A percentile compares a stretch with the other conserved stretches of the same genome.
Evolutionary conservation across 371 early-diverging fungal genomes (phyloP).

Genomic region (Cokeromyces recurvatus): DNA sequence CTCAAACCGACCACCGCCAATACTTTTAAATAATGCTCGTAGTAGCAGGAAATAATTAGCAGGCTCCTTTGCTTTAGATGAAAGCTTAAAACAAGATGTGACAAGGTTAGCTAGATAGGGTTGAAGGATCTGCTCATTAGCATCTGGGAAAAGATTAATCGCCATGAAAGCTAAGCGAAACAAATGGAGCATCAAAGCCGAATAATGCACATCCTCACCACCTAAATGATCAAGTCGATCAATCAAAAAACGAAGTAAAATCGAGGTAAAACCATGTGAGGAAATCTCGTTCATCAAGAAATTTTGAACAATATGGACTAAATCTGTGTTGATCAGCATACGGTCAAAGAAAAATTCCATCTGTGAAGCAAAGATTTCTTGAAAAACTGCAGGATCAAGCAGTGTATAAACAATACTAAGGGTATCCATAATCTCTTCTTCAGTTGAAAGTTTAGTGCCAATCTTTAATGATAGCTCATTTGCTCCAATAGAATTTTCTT

Average conservation of each 20-base stretch:
- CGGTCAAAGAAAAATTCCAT: slow-evolving; percentile 87
- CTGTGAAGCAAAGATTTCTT: slow-evolving; percentile 91
- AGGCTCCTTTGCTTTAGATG: slow-evolving; percentile 80
- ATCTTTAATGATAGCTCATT: slow-evolving; percentile 31
- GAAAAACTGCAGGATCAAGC: slow-evolving; percentile 90
- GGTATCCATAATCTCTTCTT: slow-evolving; percentile 88
- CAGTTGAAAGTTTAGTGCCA: slow-evolving; percentile 61
- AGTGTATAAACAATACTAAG: slow-evolving; percentile 85
- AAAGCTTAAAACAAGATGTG: slow-evolving; percentile 80
- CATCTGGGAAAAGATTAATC: slow-evolving; percentile 89
- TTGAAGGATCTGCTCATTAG: slow-evolving; percentile 88
- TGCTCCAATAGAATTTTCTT: slow-evolving; percentile 22
- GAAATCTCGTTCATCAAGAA: slow-evolving; percentile 80
- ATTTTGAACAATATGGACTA: slow-evolving; percentile 84
- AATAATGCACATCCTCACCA: slow-evolving; percentile 65
- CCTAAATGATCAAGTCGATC: slow-evolving; percentile 84
- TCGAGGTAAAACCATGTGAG: slow-evolving; percentile 74
- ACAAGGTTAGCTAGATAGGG: slow-evolving; percentile 90
- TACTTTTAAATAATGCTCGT: slow-evolving; percentile 85
- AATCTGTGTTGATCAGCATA: slow-evolving; percentile 75
- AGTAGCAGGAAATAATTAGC: slow-evolving; percentile 90
- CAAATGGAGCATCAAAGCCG: slow-evolving; percentile 81
- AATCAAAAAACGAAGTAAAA: slow-evolving; percentile 74
- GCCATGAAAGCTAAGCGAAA: slow-evolving; percentile 95
- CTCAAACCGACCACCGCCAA: slow-evolving; percentile 65